Conservation (phyloP, 192 early-diverging fungal species). For the Coemansia sp. region DNA sequence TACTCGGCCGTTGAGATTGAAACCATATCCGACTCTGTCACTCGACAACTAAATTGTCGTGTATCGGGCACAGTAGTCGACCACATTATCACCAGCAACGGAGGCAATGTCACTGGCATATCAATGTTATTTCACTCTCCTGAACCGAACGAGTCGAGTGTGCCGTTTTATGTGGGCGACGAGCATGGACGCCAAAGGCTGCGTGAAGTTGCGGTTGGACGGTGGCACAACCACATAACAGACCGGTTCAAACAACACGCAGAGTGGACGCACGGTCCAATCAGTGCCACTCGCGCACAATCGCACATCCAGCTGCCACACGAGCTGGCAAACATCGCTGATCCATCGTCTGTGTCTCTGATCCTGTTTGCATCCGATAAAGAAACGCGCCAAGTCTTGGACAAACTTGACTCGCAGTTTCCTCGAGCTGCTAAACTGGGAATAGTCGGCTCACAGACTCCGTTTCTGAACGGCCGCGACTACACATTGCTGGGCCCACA, state of each 20-base stretch:
- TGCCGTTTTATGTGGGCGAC: conserved; percentile 46
- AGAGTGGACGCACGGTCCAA: conserved; percentile 17
- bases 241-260: conserved; percentile 16
- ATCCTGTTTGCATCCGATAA: conserved; percentile 34
- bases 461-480: conserved; percentile 43
- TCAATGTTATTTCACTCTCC: conserved; percentile 29
- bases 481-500: conserved; percentile 22
- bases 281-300: conserved; percentile 30
- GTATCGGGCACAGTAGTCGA: conserved; percentile 35
- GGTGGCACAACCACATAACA: conserved; percentile 39
- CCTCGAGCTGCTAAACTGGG: conserved; percentile 42
- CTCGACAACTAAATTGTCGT: neutral
- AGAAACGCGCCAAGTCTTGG: conserved; percentile 33
- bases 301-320: conserved; percentile 28
- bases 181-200: conserved; percentile 43
- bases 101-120: neutral
- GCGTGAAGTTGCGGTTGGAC: conserved; percentile 43
- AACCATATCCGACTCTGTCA: neutral
- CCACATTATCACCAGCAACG: neutral
- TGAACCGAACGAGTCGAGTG: neutral
- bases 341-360: conserved; percentile 18
- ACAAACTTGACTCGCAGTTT: conserved; percentile 33
- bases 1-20: conserved; percentile 22
- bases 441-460: conserved; percentile 39
- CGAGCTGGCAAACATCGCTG: conserved; percentile 15